These are phyloP conservation scores for Austroboletus niveus DNA, from an alignment of 1,284 basidiomycete genomes.

Conservation along the genomic window DNA sequence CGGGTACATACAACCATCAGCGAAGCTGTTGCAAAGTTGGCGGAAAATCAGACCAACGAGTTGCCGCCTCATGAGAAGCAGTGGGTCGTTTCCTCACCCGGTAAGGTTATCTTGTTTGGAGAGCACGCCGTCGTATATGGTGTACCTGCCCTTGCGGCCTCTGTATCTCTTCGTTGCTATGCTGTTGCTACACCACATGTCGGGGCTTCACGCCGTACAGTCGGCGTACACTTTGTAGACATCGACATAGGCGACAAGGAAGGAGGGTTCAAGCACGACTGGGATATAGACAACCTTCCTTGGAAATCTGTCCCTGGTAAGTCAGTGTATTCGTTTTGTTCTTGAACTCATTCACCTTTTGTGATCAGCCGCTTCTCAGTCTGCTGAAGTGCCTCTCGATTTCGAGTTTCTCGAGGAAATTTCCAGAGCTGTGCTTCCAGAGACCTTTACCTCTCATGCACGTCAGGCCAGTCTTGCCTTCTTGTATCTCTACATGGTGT, in stretches of 20 bases:
- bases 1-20: constrained; percentile 46
- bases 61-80: constrained; percentile 48
- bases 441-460: constrained; percentile 48
- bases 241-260: constrained; percentile 47
- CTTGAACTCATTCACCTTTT: constrained; percentile 12
- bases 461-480: constrained; percentile 79
- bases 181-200: constrained; percentile 75
- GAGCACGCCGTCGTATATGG: constrained; percentile 99
- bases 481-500: constrained; percentile 91
- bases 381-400: constrained; percentile 64
- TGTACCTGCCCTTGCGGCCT: constrained; percentile 94
- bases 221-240: constrained; percentile 82
- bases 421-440: constrained; percentile 47
- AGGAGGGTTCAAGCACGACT: constrained; percentile 65
- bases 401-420: constrained; percentile 70
- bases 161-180: constrained; percentile 95
- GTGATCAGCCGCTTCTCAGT: constrained; percentile 26
- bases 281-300: constrained; percentile 81
- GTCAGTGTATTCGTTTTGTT: background rate
- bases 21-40: constrained; percentile 68
- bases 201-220: constrained; percentile 44
- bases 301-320: constrained; percentile 74
- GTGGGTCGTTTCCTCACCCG: constrained; percentile 92
- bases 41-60: constrained; percentile 19
- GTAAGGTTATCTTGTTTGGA: constrained; percentile 98